Evolutionary conservation across 441 rosid genomes (phyloP).

Genomic region (Euphorbia neoarborescens): DNA sequence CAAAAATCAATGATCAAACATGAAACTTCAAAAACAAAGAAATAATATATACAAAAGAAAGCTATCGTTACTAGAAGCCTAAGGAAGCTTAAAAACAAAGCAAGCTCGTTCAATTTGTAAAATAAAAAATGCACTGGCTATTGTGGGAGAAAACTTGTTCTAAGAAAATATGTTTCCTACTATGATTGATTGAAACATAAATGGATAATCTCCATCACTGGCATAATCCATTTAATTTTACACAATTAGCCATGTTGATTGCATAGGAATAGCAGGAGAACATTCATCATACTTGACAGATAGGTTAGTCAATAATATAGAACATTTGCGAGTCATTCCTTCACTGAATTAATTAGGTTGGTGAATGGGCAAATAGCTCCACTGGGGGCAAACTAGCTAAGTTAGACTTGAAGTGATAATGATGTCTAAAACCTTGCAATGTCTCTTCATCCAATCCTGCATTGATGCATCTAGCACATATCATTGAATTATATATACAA

Average conservation of each 20-base stretch:
- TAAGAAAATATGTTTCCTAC: background rate
- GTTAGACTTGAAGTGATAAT: background rate
- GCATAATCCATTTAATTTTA: background rate
- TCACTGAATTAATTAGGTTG: background rate
- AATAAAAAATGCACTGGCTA: too few species aligned
- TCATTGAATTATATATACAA: background rate
- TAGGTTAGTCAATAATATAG: background rate
- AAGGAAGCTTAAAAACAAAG: background rate
- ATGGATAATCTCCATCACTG: background rate
- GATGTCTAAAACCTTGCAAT: background rate
- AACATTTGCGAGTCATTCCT: background rate
- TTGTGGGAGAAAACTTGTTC: too few species aligned
- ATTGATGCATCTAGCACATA: too few species aligned
- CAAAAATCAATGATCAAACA: background rate
- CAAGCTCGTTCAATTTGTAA: too few species aligned
- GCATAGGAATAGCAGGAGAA: background rate
- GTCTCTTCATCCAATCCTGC: background rate
- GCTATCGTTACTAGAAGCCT: background rate
- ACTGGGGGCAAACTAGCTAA: background rate
- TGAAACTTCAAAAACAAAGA: background rate
- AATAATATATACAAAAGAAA: background rate
- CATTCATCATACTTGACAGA: background rate
- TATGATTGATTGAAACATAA: background rate
- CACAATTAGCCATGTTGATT: background rate
- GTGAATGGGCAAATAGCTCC: background rate